These are phyloP conservation scores for Sugiyamaella novakii DNA, from an alignment of 1,139 yeast genomes.

Conservation along the genomic window DNA sequence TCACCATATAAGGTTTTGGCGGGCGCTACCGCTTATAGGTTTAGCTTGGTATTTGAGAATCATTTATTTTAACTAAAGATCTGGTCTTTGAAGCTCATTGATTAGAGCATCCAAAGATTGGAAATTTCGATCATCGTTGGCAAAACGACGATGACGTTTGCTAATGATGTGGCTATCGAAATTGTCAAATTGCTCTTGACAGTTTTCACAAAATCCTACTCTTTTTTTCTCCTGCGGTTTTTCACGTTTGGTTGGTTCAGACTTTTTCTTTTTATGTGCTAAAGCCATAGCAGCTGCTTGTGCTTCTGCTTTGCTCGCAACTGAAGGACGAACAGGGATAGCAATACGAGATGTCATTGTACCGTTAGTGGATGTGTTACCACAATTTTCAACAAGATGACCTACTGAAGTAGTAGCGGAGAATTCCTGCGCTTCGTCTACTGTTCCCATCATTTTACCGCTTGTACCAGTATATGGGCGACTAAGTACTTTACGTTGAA, in stretches of 20 bases:
- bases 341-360: conserved; percentile 4
- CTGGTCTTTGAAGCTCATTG: conserved; percentile 17
- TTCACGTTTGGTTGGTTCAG: neutral
- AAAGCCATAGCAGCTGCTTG: conserved; percentile 19
- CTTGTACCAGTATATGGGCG: conserved; percentile 16
- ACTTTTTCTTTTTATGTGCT: conserved; percentile 14
- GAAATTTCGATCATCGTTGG: conserved; percentile 71
- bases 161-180: conserved; percentile 75
- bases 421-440: conserved; percentile 1
- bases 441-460: neutral
- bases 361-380: neutral
- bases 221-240: conserved; percentile 15
- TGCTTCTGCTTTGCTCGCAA: conserved; percentile 30
- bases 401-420: neutral
- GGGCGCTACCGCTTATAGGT: no score
- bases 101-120: conserved; percentile 62
- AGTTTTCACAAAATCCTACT: conserved; percentile 70
- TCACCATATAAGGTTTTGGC: neutral
- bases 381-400: neutral
- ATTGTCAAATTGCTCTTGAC: conserved; percentile 80
- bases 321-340: conserved; percentile 9
- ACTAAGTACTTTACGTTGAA: conserved; percentile 52
- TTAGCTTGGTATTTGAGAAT: no score
- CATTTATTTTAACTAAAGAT: no score
- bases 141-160: conserved; percentile 78